Evolutionary conservation across 495 filamentous ascomycete species (phyloP).

Genomic region (Lasiosphaeria ovina): DNA sequence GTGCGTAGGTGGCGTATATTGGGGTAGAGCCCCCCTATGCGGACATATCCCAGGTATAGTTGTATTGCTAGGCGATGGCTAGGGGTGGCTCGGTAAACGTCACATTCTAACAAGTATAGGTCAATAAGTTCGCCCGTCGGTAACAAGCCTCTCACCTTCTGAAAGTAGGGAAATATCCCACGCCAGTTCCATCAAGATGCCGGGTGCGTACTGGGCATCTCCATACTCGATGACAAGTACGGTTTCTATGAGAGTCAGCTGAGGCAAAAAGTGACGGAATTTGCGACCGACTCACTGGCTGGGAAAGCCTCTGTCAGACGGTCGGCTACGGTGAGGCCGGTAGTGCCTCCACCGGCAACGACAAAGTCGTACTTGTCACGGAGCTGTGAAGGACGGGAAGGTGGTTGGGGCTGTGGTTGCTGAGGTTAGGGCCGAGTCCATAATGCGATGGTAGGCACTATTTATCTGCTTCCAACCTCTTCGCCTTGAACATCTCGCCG

Average conservation of each 20-base stretch:
- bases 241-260: conserved; percentile 9
- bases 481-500: no score
- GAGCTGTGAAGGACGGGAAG: no score
- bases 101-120: conserved; percentile 30
- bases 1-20: conserved; percentile 16
- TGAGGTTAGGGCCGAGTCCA: no score
- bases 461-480: no score
- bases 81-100: conserved; percentile 1
- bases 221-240: conserved; percentile 17
- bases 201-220: conserved; percentile 11
- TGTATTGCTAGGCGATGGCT: neutral
- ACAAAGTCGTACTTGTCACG: conserved; percentile 41
- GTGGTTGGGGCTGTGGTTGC: no score
- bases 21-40: conserved; percentile 16
- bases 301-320: conserved; percentile 31
- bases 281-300: conserved; percentile 13
- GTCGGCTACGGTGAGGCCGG: conserved; percentile 44
- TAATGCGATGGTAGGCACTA: no score
- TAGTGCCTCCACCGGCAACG: conserved; percentile 43
- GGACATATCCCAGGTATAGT: conserved; percentile 4
- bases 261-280: neutral
- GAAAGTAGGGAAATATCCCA: conserved; percentile 8
- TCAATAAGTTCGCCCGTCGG: conserved; percentile 13
- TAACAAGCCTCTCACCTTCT: neutral
- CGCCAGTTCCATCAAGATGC: conserved; percentile 11